These are phyloP conservation scores for Naganishia vishniacii DNA, from an alignment of 768 basidiomycete genomes.

Conservation along the genomic window DNA sequence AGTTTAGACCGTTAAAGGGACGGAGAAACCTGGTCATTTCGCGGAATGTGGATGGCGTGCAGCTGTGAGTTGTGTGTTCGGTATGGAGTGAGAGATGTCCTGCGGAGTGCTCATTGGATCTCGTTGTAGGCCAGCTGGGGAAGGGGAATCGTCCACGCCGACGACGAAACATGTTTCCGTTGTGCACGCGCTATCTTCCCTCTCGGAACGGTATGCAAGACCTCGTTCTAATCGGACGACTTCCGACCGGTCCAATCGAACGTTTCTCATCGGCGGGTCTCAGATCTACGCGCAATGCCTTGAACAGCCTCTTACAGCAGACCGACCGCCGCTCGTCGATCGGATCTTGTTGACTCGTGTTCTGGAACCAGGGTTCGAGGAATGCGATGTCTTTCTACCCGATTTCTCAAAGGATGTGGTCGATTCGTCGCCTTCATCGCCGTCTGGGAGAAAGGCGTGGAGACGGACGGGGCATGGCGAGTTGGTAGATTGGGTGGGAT, in stretches of 20 bases:
- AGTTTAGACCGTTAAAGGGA: conserved; percentile 70
- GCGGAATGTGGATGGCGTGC: conserved; percentile 56
- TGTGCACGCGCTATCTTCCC: conserved; percentile 26
- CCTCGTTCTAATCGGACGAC: not conserved
- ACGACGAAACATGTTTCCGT: conserved; percentile 29
- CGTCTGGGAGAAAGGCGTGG: conserved; percentile 26
- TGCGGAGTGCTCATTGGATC: no score
- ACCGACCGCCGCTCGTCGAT: conserved; percentile 56
- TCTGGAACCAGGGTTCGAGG: conserved; percentile 63
- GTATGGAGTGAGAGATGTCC: no score
- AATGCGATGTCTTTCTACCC: conserved; percentile 83
- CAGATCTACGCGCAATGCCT: conserved; percentile 71
- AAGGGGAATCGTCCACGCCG: no score
- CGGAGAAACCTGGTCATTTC: conserved; percentile 75
- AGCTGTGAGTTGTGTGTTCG: conserved; percentile 11
- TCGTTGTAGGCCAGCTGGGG: no score
- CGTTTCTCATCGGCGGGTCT: conserved; percentile 90
- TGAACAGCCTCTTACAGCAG: conserved; percentile 8
- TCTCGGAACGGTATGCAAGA: conserved; percentile 7
- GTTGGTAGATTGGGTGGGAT: conserved; percentile 71
- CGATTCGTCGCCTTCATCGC: no score
- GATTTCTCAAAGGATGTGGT: conserved; percentile 54
- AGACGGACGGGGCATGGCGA: conserved; percentile 61
- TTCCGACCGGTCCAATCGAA: conserved; percentile 44
- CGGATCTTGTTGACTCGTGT: conserved; percentile 84